phyloP scores from a whole-genome alignment of 768 basidiomycete species.

The Piloderma croceum region DNA sequence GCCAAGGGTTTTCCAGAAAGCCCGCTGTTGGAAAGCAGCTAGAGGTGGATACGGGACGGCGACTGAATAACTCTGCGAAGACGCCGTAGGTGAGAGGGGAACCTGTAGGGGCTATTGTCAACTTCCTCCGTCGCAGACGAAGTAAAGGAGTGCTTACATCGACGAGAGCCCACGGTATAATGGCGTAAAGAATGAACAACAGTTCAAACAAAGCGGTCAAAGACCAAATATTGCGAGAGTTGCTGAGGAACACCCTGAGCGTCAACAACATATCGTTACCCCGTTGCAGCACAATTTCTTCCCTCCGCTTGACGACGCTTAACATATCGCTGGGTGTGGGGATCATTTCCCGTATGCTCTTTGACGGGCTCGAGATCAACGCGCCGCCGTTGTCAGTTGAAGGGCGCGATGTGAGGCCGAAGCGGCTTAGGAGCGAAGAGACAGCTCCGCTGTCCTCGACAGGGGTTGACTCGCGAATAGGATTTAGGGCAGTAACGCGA shows the following conservation, averaged over 20 bases:
- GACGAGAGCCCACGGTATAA: conserved; percentile 63
- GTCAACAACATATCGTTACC: conserved; percentile 5
- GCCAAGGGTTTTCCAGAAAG: conserved; percentile 49
- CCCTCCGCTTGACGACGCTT: no score
- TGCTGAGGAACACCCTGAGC: conserved; percentile 65
- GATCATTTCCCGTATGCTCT: conserved; percentile 28
- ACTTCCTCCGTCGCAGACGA: no score
- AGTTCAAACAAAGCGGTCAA: conserved; percentile 51
- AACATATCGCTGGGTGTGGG: conserved; percentile 33
- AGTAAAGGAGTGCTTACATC: no score
- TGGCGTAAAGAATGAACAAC: conserved; percentile 42
- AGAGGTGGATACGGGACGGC: conserved; percentile 46
- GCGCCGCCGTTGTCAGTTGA: conserved; percentile 26
- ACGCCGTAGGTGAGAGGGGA: conserved; percentile 9
- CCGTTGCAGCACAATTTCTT: no score
- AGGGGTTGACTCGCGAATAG: conserved; percentile 45
- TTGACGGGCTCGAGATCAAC: conserved; percentile 28
- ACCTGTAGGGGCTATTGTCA: no score
- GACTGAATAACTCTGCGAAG: conserved; percentile 10
- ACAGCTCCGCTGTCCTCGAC: conserved; percentile 44
- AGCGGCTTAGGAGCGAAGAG: conserved; percentile 49
- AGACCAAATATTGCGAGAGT: conserved; percentile 55
- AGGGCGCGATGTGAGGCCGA: conserved; percentile 31
- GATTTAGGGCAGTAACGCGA: conserved; percentile 19
- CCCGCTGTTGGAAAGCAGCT: conserved; percentile 37